Base-by-base conservation (phyloP, 2,329 filamentous ascomycete genomes). In the Aspergillus pseudoglaucus region DNA sequence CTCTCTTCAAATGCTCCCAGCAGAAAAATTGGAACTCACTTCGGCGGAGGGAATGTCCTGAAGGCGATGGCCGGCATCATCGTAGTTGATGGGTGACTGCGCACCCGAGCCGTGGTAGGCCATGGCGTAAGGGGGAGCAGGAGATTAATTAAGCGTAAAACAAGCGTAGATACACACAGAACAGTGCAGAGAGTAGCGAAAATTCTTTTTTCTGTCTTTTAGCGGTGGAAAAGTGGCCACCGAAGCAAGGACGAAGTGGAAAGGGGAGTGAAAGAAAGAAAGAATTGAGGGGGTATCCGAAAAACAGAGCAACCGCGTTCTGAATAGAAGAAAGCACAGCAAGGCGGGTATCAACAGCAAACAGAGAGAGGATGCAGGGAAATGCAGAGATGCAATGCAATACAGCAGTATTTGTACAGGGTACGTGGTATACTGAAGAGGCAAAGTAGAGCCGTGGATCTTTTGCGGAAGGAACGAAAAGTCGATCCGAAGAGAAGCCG, bases 41-140 rank as follows among this genome's bases (percentile, higher is more conserved):
- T 74, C 75, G 50, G 77, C 75, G 50, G 77, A 77, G 50, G 81
- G 79, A 30, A 88, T 74, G 62, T 88, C 84, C 63, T 87, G 82
- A 61, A 88, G 69, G 50, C 76, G 78, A 65, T 88, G 83, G 58
- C 81, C 78, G 48, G 81, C 79, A 49, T 80, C 75, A 57, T 82
- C 84, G 47, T 79, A 79, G 55, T 80, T 75, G 44, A 48, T 51
- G 53, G 68, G 71, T 64, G 74, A 72, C 51, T 77, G 57, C 47
- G 52, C 53, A 46, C 60, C 75, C 62, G 73, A 69, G 64, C 80
- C 79, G 69, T 81, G 79, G 69, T 86, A 86, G 62, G 83, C 83
- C 80, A 82, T 82, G 67, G 59, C 74, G 40, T 42, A 27, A 38
- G 35, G 35, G n/a, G n/a, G 23, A 10, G 25, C 25, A 30, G 25